phyloP scores from a whole-genome alignment of 2,329 filamentous ascomycete genomes.

The Biscogniauxia mediterranea region DNA sequence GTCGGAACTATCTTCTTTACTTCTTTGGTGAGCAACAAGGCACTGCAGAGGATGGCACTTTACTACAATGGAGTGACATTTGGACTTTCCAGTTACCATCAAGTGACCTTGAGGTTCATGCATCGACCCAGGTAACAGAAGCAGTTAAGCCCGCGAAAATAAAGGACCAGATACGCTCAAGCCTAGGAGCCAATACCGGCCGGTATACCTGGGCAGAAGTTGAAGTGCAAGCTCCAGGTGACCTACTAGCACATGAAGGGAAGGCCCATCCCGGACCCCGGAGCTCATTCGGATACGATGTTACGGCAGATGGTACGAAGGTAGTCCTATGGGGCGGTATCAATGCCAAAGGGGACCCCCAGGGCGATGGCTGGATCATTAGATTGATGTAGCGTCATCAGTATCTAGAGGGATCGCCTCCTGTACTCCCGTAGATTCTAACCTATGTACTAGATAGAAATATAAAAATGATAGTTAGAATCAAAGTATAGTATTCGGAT shows the following conservation, averaged over 20 bases:
- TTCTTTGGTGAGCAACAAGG: slow-evolving; percentile 42
- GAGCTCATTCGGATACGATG: slow-evolving; percentile 39
- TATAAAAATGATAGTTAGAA: neutral
- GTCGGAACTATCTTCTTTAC: slow-evolving; percentile 50
- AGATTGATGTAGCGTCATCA: slow-evolving; percentile 16
- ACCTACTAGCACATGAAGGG: slow-evolving; percentile 40
- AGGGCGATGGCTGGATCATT: slow-evolving; percentile 41
- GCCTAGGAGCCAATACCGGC: slow-evolving; percentile 43
- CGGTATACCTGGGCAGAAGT: slow-evolving; percentile 50
- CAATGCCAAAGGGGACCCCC: slow-evolving; percentile 39
- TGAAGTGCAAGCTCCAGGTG: slow-evolving; percentile 43
- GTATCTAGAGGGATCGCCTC: neutral
- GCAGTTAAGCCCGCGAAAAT: slow-evolving; percentile 44
- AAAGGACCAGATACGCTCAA: slow-evolving; percentile 48
- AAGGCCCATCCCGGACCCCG: slow-evolving; percentile 40
- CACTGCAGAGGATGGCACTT: slow-evolving; percentile 18
- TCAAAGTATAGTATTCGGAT: neutral
- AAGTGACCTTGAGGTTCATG: slow-evolving; percentile 20
- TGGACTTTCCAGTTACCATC: slow-evolving; percentile 53
- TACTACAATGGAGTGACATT: slow-evolving; percentile 40
- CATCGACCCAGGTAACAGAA: slow-evolving; percentile 27
- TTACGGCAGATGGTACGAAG: slow-evolving; percentile 45
- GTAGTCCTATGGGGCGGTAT: slow-evolving; percentile 54
- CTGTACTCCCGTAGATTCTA: neutral
- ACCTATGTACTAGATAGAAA: too few relatives aligned